A percentile compares a stretch with the other conserved stretches of the same genome.
Evolutionary conservation across 2,329 filamentous ascomycete genomes (phyloP).

Genomic region (Epichloe aotearoae): DNA sequence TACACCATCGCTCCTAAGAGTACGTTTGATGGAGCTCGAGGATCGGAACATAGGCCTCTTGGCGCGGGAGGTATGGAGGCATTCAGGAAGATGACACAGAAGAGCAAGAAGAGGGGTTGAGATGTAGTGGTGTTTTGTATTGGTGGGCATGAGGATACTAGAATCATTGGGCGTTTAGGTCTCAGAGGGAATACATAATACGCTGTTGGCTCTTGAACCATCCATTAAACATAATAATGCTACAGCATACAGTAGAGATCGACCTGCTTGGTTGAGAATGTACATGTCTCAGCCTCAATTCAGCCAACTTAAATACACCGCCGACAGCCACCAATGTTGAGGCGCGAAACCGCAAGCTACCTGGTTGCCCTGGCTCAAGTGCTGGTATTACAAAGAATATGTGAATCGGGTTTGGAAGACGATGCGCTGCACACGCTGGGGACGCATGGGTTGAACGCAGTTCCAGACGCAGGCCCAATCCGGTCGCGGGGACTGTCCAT

Average conservation of each 20-base stretch:
- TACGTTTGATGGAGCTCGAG: slow-evolving; percentile 41
- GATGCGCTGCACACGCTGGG: too few relatives aligned
- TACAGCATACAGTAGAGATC: not conserved
- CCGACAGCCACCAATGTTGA: not conserved
- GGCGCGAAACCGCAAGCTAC: not conserved
- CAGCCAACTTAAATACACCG: not conserved
- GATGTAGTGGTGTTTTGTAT: not conserved
- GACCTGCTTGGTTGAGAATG: too few relatives aligned
- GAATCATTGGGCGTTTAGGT: not conserved
- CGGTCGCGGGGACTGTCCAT: too few relatives aligned
- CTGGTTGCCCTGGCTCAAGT: not conserved
- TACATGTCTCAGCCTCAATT: too few relatives aligned
- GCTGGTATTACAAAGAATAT: too few relatives aligned
- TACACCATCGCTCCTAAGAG: slow-evolving; percentile 49
- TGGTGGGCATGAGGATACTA: not conserved
- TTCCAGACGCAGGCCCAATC: too few relatives aligned
- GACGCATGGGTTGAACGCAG: too few relatives aligned
- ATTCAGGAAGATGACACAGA: slow-evolving; percentile 53
- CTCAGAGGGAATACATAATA: not conserved
- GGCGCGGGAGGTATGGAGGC: slow-evolving; percentile 51
- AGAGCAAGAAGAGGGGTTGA: slow-evolving; percentile 38
- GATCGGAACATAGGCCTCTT: slow-evolving; percentile 43
- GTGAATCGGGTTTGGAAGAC: too few relatives aligned
- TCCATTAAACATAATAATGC: not conserved
- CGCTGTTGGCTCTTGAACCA: not conserved